These are phyloP conservation scores for Starmerella sp. DNA, from an alignment of 805 yeast genomes.

Conservation along the genomic window DNA sequence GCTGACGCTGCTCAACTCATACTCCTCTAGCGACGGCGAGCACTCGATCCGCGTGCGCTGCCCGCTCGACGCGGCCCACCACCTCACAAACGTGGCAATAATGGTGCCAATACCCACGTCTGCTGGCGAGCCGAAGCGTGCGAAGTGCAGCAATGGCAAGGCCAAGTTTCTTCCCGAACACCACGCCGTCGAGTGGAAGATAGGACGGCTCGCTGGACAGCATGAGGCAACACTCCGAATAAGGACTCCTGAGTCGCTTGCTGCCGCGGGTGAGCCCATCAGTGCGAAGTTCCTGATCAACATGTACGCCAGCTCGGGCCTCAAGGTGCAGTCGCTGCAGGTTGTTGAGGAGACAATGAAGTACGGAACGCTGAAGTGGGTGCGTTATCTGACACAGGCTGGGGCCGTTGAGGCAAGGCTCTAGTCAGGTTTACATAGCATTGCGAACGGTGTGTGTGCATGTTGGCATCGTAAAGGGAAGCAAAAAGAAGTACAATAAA, in stretches of 20 bases:
- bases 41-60: conserved; percentile 11
- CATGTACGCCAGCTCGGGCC: conserved; percentile 69
- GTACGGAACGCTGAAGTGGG: conserved; percentile 77
- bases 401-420: conserved; percentile 70
- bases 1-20: conserved; percentile 41
- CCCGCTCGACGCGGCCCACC: conserved; percentile 10
- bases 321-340: conserved; percentile 59
- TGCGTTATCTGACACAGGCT: conserved; percentile 60
- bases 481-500: background rate
- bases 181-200: conserved; percentile 55
- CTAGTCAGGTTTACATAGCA: background rate
- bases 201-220: conserved; percentile 56
- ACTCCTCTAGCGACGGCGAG: conserved; percentile 38
- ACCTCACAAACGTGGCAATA: conserved; percentile 38
- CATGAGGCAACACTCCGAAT: conserved; percentile 50
- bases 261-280: conserved; percentile 38
- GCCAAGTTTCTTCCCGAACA: conserved; percentile 59
- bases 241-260: conserved; percentile 35
- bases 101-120: conserved; percentile 47
- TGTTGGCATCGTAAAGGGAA: background rate
- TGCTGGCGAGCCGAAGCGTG: conserved; percentile 8
- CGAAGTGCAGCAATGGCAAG: conserved; percentile 45
- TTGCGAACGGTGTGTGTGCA: background rate
- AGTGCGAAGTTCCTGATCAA: conserved; percentile 54
- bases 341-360: conserved; percentile 44